Percentiles rank a stretch among this genome's conserved stretches.
Evolutionary conservation across 257 asterid genomes (phyloP).

Genomic region (Solanum clarkiae): DNA sequence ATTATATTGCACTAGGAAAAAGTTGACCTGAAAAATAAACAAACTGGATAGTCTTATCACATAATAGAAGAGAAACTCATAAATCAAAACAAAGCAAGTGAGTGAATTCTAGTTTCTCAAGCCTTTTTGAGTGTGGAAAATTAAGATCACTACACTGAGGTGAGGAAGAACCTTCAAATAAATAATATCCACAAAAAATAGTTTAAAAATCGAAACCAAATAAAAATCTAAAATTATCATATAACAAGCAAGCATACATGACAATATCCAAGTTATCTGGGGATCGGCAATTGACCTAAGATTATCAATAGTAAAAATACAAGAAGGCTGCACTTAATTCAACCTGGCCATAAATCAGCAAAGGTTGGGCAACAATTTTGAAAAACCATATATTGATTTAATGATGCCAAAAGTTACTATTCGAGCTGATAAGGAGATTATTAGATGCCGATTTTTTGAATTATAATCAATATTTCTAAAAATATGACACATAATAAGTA

Average conservation of each 20-base stretch:
- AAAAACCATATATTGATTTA: neutral
- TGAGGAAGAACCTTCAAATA: neutral
- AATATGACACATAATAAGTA: neutral
- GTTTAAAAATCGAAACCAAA: neutral
- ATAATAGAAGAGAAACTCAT: conserved; percentile 13
- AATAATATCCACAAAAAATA: neutral
- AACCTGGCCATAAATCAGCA: neutral
- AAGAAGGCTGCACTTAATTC: neutral
- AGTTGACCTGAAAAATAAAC: conserved; percentile 2
- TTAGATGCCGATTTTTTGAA: neutral
- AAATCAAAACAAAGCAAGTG: conserved; percentile 25
- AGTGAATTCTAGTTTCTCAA: neutral
- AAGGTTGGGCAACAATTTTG: neutral
- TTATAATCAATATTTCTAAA: neutral
- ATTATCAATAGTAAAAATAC: neutral
- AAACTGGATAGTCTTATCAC: neutral
- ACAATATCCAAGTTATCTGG: neutral
- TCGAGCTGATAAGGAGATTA: neutral
- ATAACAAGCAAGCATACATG: neutral
- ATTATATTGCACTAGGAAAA: conserved; percentile 5
- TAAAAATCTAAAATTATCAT: neutral
- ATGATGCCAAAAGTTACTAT: neutral
- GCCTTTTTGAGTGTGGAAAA: neutral
- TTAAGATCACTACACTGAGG: neutral
- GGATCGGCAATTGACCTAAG: neutral